Conservation (phyloP, 2,329 filamentous ascomycete genomes). For the Diatrype stigma region DNA sequence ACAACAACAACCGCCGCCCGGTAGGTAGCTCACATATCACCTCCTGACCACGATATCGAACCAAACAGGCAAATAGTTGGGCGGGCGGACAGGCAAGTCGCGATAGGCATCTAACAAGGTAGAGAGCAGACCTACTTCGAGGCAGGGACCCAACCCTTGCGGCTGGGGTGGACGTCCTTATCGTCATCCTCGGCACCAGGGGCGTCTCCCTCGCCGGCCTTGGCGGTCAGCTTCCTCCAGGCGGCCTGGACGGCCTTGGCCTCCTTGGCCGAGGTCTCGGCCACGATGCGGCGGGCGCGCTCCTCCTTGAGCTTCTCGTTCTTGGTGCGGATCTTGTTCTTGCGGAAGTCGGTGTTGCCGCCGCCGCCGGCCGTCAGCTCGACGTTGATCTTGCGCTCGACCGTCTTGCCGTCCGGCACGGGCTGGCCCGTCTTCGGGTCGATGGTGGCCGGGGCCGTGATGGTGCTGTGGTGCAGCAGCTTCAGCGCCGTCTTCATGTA, state of each 20-base stretch:
- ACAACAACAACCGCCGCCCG: too few relatives aligned
- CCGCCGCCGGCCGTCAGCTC: constrained; percentile 91
- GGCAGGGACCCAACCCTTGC: constrained; percentile 31
- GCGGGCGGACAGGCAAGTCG: too few relatives aligned
- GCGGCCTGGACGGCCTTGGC: too few relatives aligned
- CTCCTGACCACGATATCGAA: too few relatives aligned
- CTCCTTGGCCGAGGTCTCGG: constrained; percentile 34
- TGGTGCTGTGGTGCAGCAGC: constrained; percentile 81
- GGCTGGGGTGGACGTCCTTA: constrained; percentile 47
- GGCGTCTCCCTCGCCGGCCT: constrained; percentile 24
- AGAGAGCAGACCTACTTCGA: too few relatives aligned
- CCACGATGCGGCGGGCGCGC: constrained; percentile 43
- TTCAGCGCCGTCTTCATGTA: constrained; percentile 91
- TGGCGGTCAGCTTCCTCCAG: constrained; percentile 21
- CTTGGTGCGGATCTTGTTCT: constrained; percentile 76
- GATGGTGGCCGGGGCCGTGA: constrained; percentile 41
- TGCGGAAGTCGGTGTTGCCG: constrained; percentile 67
- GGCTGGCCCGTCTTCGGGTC: constrained; percentile 2
- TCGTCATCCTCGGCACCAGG: constrained; percentile 14
- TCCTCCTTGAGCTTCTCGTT: constrained; percentile 78
- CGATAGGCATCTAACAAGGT: too few relatives aligned
- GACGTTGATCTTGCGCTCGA: constrained; percentile 78
- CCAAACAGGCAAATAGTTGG: too few relatives aligned
- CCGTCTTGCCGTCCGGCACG: constrained; percentile 39
- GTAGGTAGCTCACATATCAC: too few relatives aligned